These are phyloP conservation scores for Salicornia ramosissima DNA, from an alignment of 148 eudicot genomes.

Conservation along the genomic window DNA sequence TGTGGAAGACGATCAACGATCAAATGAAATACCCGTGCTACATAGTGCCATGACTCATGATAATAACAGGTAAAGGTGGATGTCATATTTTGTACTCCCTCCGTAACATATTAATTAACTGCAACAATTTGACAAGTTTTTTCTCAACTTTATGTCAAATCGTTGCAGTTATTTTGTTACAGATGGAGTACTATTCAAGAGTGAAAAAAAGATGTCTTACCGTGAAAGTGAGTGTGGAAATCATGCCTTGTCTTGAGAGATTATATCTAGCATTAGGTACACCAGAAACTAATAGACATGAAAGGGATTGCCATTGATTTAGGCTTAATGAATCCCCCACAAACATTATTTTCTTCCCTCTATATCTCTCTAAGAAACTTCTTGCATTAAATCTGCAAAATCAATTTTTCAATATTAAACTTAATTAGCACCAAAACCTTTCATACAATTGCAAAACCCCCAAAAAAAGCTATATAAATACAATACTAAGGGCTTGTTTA, in stretches of 20 bases:
- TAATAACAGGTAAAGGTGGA: no score
- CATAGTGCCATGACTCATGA: no score
- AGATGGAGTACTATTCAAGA: no score
- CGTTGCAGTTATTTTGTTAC: no score
- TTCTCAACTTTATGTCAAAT: no score
- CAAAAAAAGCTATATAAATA: no score
- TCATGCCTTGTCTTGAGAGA: conserved; percentile 25
- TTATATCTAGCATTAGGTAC: conserved; percentile 40
- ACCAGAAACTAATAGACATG: conserved; percentile 52
- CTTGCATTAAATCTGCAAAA: conserved; percentile 56
- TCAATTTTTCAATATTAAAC: neutral
- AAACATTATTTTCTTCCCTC: conserved; percentile 79
- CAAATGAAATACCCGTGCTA: no score
- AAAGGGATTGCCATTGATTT: conserved; percentile 79
- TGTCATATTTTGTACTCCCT: no score
- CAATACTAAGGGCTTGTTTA: no score
- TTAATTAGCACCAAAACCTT: neutral
- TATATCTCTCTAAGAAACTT: conserved; percentile 41
- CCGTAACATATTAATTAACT: no score
- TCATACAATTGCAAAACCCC: neutral
- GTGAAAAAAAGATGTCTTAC: conserved; percentile 20
- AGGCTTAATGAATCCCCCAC: conserved; percentile 79
- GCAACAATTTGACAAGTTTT: no score
- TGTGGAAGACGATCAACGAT: no score
- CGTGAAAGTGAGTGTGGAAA: conserved; percentile 50